A percentile compares a stretch with the other conserved stretches of the same genome.
These are phyloP conservation scores for Chrysanthemum lavandulifolium DNA, from an alignment of 129 eudicot species.

Conservation along the genomic window DNA sequence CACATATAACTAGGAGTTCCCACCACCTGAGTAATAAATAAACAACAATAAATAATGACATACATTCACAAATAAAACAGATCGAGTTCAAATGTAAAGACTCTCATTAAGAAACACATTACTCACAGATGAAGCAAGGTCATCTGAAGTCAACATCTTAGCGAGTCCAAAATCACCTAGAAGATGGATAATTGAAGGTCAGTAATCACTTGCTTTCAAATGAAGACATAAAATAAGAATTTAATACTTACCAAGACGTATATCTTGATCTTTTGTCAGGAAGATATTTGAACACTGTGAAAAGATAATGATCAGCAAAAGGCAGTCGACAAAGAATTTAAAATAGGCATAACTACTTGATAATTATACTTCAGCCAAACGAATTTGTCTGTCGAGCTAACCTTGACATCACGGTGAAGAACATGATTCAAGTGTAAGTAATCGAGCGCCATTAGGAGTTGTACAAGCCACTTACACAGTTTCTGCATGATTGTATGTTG, in stretches of 20 bases:
- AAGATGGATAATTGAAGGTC: slow-evolving; percentile 21
- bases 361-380: slow-evolving; percentile 18
- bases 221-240: slow-evolving; percentile 1
- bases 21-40: slow-evolving; percentile 57
- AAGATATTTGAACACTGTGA: slow-evolving; percentile 96
- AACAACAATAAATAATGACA: slow-evolving; percentile 21
- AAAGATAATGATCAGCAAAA: slow-evolving; percentile 30
- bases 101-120: slow-evolving; percentile 19
- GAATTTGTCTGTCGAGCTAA: slow-evolving; percentile 26
- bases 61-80: not conserved
- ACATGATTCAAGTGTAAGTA: slow-evolving; percentile 86
- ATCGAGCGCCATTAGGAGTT: slow-evolving; percentile 93
- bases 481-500: slow-evolving; percentile 49
- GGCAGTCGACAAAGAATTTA: slow-evolving; percentile 2
- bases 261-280: slow-evolving; percentile 87
- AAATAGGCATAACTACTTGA: not conserved
- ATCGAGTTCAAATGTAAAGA: slow-evolving; percentile 10
- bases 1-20: slow-evolving; percentile 99
- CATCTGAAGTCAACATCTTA: slow-evolving; percentile 89
- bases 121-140: slow-evolving; percentile 95
- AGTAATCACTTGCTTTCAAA: slow-evolving; percentile 17
- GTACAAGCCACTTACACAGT: slow-evolving; percentile 95
- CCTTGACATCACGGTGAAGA: slow-evolving; percentile 99
- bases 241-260: slow-evolving; percentile 78
- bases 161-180: slow-evolving; percentile 99